A percentile compares a stretch with the other conserved stretches of the same genome.
These are phyloP conservation scores for Vigna nakashimae DNA, from an alignment of 306 rosid genomes.

Conservation along the genomic window DNA sequence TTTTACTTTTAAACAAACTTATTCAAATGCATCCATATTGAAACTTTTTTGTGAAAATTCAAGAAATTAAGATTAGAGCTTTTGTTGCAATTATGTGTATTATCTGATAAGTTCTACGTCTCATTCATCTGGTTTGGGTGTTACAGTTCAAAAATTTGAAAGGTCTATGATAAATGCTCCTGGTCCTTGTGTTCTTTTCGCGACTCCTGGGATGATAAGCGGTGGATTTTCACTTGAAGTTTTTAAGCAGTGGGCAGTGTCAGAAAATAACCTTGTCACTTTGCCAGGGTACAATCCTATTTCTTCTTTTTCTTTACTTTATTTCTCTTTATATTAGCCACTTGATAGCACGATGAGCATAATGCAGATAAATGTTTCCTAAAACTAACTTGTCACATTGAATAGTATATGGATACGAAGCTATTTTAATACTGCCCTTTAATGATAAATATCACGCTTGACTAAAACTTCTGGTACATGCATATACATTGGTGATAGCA, in stretches of 20 bases:
- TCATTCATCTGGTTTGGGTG: conserved; percentile 49
- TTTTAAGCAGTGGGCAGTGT: conserved; percentile 96
- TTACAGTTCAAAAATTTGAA: conserved; percentile 79
- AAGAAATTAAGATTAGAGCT: conserved; percentile 8
- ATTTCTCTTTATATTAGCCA: conserved; percentile 21
- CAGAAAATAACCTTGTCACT: conserved; percentile 74
- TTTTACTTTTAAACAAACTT: background rate
- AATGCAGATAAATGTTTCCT: conserved; percentile 22
- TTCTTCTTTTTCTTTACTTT: conserved; percentile 5
- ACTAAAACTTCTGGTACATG: background rate
- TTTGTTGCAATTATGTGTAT: conserved; percentile 29
- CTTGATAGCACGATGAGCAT: conserved; percentile 27
- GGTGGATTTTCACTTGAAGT: conserved; percentile 95
- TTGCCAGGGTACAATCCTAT: conserved; percentile 73
- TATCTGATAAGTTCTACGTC: conserved; percentile 28
- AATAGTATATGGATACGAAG: conserved; percentile 21
- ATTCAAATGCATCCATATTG: conserved; percentile 20
- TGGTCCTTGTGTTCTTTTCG: conserved; percentile 98
- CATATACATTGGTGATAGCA: background rate
- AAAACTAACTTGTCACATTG: background rate
- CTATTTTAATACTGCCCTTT: conserved; percentile 9
- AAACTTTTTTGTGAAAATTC: conserved; percentile 5
- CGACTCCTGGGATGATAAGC: conserved; percentile 95
- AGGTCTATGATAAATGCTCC: conserved; percentile 80
- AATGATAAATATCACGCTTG: background rate